Base-by-base conservation (phyloP, 1,284 basidiomycete genomes). In the Cutaneotrichosporon cavernicola region DNA sequence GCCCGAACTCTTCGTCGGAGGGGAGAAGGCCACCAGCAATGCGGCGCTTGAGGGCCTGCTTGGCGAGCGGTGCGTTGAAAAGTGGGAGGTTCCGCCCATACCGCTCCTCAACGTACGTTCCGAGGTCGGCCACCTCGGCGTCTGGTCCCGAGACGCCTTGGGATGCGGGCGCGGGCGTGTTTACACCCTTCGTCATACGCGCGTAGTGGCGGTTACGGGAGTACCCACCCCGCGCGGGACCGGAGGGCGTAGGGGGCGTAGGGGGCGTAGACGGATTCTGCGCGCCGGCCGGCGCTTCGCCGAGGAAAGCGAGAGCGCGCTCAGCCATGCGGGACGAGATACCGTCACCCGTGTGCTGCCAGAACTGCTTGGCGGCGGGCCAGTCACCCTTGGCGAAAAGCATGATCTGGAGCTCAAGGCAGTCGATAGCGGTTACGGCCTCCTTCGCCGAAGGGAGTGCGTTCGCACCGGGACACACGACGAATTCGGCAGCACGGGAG, bases 311-410 rank as follows among this genome's bases (percentile, higher is more conserved):
- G 31, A 98, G 84, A 71, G 90, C 93, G 58, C 87, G 84, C 63
- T 96, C 92, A 1, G 95, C 94, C 40, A 90, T 81, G 22, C 96
- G 88, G 67, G 91, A 94, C 1, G 90, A 92, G 58, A 99, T 89
- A 0, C 94, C 94, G 68, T 90, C 83, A 0, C 96, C 96, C 0
- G 90, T 89, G 75, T 98, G 95, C 73, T 98, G 95, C 94, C 96
- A 97, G 78, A 95, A 97, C 75, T 92, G 86, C 79, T 92, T 97
- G 14, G 91, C 93, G 5, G 90, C 76, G 0, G 85, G 75, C 70
- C 87, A 90, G 4, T 84, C 77, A n/a, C 86, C 83, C 14, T 83
- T 81, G 5, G 88, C 87, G 78, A 95, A 92, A 22, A 98, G 82
- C 11, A 90, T 88, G 70, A 96, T 90, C 77, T 94, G 88, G 0